A percentile compares a stretch with the other conserved stretches of the same genome.
phyloP scores from a whole-genome alignment of 371 early-diverging fungal species.

The Rhizopus delemar region DNA sequence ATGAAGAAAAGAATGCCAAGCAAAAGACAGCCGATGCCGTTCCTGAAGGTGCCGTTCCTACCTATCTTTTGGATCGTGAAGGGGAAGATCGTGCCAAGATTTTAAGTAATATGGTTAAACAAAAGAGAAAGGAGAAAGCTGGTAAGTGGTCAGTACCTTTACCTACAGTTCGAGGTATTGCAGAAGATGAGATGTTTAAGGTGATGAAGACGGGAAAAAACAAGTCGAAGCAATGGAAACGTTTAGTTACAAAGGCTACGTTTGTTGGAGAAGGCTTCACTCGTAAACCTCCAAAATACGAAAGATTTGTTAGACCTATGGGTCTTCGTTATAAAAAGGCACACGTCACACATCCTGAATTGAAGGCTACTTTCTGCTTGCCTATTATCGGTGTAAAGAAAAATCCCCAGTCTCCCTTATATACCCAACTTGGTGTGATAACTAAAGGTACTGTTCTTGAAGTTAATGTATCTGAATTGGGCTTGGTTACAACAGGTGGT shows the following conservation, averaged over 20 bases:
- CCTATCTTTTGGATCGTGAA: constrained; percentile 99
- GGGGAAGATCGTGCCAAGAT: constrained; percentile 96
- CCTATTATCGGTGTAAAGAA: constrained; percentile 99
- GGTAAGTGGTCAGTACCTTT: constrained; percentile 99
- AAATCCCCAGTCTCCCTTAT: constrained; percentile 98
- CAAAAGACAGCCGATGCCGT: constrained; percentile 85
- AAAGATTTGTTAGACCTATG: constrained; percentile 99
- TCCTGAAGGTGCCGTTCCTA: constrained; percentile 96
- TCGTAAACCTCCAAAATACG: constrained; percentile 99
- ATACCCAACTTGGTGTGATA: constrained; percentile 98
- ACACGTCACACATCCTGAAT: constrained; percentile 99
- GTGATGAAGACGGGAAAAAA: constrained; percentile 97
- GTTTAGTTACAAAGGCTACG: constrained; percentile 99
- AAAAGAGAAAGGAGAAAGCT: constrained; percentile 99
- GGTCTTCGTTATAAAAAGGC: constrained; percentile 99
- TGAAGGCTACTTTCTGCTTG: constrained; percentile 97
- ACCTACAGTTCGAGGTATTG: constrained; percentile 98
- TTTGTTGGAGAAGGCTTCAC: constrained; percentile 99
- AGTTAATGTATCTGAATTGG: constrained; percentile 93
- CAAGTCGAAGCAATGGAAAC: constrained; percentile 98
- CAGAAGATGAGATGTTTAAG: constrained; percentile 99
- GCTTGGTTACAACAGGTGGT: constrained; percentile 97
- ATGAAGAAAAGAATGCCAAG: constrained; percentile 94
- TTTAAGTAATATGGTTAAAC: constrained; percentile 98
- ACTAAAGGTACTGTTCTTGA: constrained; percentile 99